Base-by-base conservation (phyloP, 495 filamentous ascomycete species). In the Mycothermus thermophilus region DNA sequence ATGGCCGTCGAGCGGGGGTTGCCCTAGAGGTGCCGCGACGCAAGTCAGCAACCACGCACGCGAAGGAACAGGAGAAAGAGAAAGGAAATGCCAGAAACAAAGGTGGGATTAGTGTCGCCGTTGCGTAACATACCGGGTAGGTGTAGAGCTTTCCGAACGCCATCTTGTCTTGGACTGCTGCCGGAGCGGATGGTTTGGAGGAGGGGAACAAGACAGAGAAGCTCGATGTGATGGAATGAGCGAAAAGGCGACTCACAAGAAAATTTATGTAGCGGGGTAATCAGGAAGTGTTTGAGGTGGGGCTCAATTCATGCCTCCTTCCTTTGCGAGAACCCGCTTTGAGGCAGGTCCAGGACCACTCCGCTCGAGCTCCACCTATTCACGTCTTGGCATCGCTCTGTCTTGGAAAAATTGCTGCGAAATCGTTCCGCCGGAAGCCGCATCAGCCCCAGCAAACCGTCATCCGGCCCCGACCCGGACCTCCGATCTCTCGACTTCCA, bases 91-190 rank as follows among this genome's bases (percentile, higher is more conserved):
- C n/a, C n/a, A n/a, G n/a, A n/a, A n/a, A n/a, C n/a, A n/a, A n/a
- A n/a, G n/a, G n/a, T n/a, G 22, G 6, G 22, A 11, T 25, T 25
- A 25, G 6, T 25, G 22, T 25, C 22, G 11, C 22, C 11, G 22
- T 6, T 6, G 11, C 22, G 11, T 25, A 25, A 47, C 84, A 60
- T 77, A 94, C 90, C 60, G 70, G 54, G 58, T 73, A 75, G 58
- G 76, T 79, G 71, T 90, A 96, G 52, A 97, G 71, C 74, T 93
- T 96, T 69, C 90, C 90, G 73, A 96, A 96, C 44, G 78, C 63
- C 82, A 88, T 92, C 59, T 67, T 82, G 64, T 42, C 49, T 54
- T 39, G 37, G n/a, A 40, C 32, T 44, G 38, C 29, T 35, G 34
- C 9, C 27, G 32, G 29, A 35, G 33, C 17, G 37, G 44, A 43